Base-by-base conservation (phyloP, 1,139 yeast species). In the Arxiozyma slooffiae region DNA sequence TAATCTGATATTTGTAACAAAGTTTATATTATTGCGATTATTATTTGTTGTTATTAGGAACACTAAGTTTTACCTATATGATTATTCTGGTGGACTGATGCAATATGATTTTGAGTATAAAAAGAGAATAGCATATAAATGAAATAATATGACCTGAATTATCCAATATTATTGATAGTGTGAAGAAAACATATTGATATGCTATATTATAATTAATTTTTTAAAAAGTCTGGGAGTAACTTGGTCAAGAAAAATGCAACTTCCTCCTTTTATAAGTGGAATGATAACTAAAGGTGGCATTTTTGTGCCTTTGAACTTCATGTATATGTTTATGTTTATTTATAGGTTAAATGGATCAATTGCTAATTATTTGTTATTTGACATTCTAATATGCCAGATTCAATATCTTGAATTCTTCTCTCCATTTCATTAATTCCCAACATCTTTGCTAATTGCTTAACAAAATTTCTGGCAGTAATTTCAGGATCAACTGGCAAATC, bases 401-500 rank as follows among this genome's bases (percentile, higher is more conserved):
- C 69, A 18, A 67, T 66, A 1, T 68, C 53, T 34, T 63, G 67
- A 34, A 63, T 60, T 38, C n/a, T n/a, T n/a, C 68, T 60, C 50
- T 79, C 82, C 3, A 80, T 73, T 1, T 69, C 67, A 3, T 66
- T 59, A 46, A 80, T 73, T 14, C 76, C 76, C 50, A 81, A 64
- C 16, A 69, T 60, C 50, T 69, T 71, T 1, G 82, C 81, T 48
- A 83, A 63, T 56, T 79, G 77, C 45, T 73, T 69, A 0, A 80
- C 82, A 57, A 79, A 80, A 47, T 70, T 69, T 17, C 66, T 65
- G 0, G 81, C 82, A 2, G 80, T 76, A 4, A 74, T 75, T 44
- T 70, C 70, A 1, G 78, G 69, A 23, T 61, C 48, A 4, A 51
- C 26, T 3, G 47, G 41, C 4, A 54, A 30, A 17, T 47, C 51